Percentiles rank a stretch among this genome's conserved stretches.
These are phyloP conservation scores for Penicillium paneum DNA, from an alignment of 2,329 filamentous ascomycete genomes.

Conservation along the genomic window DNA sequence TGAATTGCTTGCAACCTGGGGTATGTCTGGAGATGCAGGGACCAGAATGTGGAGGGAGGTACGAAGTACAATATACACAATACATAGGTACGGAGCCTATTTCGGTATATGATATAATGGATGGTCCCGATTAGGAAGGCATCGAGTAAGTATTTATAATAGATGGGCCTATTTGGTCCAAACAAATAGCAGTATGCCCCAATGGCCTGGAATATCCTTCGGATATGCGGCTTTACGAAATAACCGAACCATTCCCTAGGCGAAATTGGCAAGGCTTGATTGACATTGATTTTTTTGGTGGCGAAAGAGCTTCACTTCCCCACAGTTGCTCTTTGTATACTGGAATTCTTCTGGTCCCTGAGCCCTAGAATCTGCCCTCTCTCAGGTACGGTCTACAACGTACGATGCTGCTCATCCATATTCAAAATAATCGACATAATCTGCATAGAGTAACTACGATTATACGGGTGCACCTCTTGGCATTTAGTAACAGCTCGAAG, in stretches of 20 bases:
- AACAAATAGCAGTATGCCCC: neutral
- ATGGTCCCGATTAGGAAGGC: neutral
- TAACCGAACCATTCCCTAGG: neutral
- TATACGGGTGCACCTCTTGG: neutral
- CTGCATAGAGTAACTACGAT: neutral
- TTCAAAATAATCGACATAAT: neutral
- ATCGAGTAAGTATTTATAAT: neutral
- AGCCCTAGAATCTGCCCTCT: neutral
- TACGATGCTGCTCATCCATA: neutral
- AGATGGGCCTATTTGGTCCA: neutral
- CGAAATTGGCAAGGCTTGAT: neutral
- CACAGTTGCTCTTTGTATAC: neutral
- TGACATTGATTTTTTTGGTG: neutral
- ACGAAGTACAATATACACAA: neutral
- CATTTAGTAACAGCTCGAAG: constrained; percentile 8
- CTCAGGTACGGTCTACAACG: neutral
- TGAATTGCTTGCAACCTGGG: neutral
- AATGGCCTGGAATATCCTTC: neutral
- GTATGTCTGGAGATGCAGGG: neutral
- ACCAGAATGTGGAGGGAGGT: neutral
- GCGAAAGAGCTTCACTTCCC: constrained; percentile 11
- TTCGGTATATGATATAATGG: neutral
- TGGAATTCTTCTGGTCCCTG: neutral
- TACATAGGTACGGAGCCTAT: neutral
- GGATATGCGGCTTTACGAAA: neutral